Percentiles rank a stretch among this genome's conserved stretches.
Evolutionary conservation across 2,329 filamentous ascomycete genomes (phyloP).

Genomic region (Aureobasidium sp.): DNA sequence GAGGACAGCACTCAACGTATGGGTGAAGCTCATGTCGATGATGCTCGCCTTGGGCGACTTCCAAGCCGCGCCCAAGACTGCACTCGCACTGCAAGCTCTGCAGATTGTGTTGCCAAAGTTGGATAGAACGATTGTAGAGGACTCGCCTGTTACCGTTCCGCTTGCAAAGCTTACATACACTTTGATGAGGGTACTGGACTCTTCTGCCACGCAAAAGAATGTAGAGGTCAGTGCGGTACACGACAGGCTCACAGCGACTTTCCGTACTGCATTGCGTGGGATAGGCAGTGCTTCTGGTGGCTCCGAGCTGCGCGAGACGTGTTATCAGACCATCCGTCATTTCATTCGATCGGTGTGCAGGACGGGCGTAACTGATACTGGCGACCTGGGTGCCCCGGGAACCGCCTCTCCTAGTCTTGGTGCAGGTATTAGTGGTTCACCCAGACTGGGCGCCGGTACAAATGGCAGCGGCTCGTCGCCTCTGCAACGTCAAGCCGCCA

Average conservation of each 20-base stretch:
- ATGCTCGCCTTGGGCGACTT: constrained; percentile 79
- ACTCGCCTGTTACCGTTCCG: constrained; percentile 63
- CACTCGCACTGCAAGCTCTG: constrained; percentile 77
- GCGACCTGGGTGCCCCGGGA: constrained; percentile 19
- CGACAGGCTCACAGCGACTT: constrained; percentile 85
- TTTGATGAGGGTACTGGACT: constrained; percentile 60
- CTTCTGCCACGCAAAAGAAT: constrained; percentile 52
- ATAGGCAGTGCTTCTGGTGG: constrained; percentile 13
- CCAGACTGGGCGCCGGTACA: constrained; percentile 14
- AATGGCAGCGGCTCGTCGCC: constrained; percentile 30
- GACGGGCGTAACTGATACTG: constrained; percentile 20
- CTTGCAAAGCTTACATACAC: constrained; percentile 70
- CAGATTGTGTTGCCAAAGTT: constrained; percentile 85
- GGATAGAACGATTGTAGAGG: constrained; percentile 65
- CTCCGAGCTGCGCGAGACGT: constrained; percentile 63
- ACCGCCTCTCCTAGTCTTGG: constrained; percentile 23
- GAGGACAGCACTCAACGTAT: constrained; percentile 66
- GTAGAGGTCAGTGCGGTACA: constrained; percentile 51
- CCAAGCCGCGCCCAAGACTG: constrained; percentile 61
- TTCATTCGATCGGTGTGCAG: constrained; percentile 10
- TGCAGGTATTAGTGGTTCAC: constrained; percentile 29
- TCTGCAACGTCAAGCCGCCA: constrained; percentile 40
- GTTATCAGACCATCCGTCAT: constrained; percentile 64
- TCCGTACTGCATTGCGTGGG: constrained; percentile 69
- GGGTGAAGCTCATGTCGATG: constrained; percentile 77